phyloP scores from a whole-genome alignment of 441 rosid genomes.

The Populus hybrid region DNA sequence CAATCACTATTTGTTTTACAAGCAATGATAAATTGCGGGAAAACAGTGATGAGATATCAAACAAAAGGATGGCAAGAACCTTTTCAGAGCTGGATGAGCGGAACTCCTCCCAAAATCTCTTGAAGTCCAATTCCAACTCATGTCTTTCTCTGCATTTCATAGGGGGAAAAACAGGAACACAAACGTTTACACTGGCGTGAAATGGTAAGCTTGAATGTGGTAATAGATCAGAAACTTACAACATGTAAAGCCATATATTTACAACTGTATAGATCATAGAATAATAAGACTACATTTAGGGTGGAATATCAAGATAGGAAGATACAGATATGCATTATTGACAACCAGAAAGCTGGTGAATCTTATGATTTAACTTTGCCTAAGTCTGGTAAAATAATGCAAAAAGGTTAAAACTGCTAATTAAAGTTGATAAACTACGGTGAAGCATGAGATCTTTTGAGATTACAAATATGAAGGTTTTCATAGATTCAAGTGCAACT shows the following conservation, averaged over 20 bases:
- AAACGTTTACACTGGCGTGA: neutral
- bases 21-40: neutral
- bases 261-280: neutral
- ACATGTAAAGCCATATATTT: neutral
- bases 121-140: slow-evolving; percentile 98
- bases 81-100: slow-evolving; percentile 97
- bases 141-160: slow-evolving; percentile 62
- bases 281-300: no score
- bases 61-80: slow-evolving; percentile 33
- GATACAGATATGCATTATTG: no score
- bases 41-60: slow-evolving; percentile 7
- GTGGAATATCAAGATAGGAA: no score
- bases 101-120: slow-evolving; percentile 99
- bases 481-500: neutral
- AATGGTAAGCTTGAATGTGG: neutral
- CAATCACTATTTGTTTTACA: slow-evolving; percentile 1
- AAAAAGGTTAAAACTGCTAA: neutral
- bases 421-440: neutral
- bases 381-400: neutral
- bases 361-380: neutral
- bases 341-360: neutral
- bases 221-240: neutral
- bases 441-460: neutral
- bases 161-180: neutral
- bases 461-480: neutral